Percentiles rank a stretch among this genome's conserved stretches.
Evolutionary conservation across 148 eudicot genomes (phyloP).

Genomic region (Rhododendron kiyosumense): DNA sequence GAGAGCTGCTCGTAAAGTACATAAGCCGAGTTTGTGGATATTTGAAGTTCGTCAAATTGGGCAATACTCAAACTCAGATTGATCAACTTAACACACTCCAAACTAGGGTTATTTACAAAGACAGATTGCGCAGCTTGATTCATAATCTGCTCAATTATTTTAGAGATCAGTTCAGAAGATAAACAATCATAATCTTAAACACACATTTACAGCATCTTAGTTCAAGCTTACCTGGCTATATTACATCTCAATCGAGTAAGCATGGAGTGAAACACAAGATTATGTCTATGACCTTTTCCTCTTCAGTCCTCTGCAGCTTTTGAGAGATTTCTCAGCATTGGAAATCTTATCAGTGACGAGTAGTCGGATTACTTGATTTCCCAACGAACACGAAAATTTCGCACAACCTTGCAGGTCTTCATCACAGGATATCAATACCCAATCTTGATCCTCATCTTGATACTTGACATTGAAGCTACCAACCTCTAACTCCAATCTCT

Average conservation of each 20-base stretch:
- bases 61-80: neutral
- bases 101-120: neutral
- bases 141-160: neutral
- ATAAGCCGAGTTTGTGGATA: neutral
- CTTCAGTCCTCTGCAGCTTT: constrained; percentile 48
- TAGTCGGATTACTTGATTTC: constrained; percentile 51
- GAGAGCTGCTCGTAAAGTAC: neutral
- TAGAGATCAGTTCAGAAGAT: neutral
- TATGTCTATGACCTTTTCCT: constrained; percentile 29
- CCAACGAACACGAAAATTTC: constrained; percentile 25
- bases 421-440: constrained; percentile 63
- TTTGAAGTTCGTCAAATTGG: neutral
- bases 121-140: neutral
- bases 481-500: constrained; percentile 56
- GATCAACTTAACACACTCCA: neutral
- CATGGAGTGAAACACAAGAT: neutral
- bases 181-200: neutral
- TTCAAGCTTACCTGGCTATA: neutral
- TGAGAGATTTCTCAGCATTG: constrained; percentile 56
- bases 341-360: constrained; percentile 21
- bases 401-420: constrained; percentile 66
- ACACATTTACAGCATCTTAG: neutral
- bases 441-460: constrained; percentile 73
- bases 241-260: neutral
- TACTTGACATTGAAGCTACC: constrained; percentile 53